Base-by-base conservation (phyloP, 148 eudicot species). In the Silene uniflora region DNA sequence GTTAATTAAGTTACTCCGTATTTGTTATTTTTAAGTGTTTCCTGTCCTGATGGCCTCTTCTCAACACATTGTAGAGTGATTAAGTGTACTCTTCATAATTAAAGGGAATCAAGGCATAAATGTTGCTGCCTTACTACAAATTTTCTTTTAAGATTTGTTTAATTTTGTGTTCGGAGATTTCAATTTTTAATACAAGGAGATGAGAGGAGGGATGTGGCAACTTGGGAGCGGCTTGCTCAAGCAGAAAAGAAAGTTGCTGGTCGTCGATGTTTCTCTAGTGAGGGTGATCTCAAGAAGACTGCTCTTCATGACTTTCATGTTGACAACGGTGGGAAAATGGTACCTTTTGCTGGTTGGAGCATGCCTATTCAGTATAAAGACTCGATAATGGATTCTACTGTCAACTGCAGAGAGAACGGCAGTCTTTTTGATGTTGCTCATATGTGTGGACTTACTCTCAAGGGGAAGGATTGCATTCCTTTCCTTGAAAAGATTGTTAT, bases 321-420 rank as follows among this genome's bases (percentile, higher is more conserved):
- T 42, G 86, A 86, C 42, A 25, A 95, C 83, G 97, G 97, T 56
- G 98, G 90, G 54, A 95, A 95, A 81, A 95, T 92, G 97, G 98
- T 95, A n/a, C 98, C 98, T 16, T 95, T 95, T 89, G 97, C 97
- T 42, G 97, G 98, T 39, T 92, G 97, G 93, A 90, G 96, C 82
- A 92, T 95, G 98, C 98, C 98, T 59, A 95, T 95, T 73, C 98
- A 95, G 79, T 95, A 95, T 88, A 95, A 91, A 77, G 98, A 95
- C 76, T 90, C 98, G 6, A 95, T 95, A 67, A 95, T 95, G 92
- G 98, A 95, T 75, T 92, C 97, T 6, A 91, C 98, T 46, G 44
- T 90, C 32, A 95, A 95, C 58, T 92, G 97, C 77, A 85, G 98
- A 84, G 92, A 87, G 82, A 90, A 95, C 63, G 98, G 98, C 14